A percentile compares a stretch with the other conserved stretches of the same genome.
Conservation (phyloP, 1,284 basidiomycete genomes). For the Schizophyllum amplum region DNA sequence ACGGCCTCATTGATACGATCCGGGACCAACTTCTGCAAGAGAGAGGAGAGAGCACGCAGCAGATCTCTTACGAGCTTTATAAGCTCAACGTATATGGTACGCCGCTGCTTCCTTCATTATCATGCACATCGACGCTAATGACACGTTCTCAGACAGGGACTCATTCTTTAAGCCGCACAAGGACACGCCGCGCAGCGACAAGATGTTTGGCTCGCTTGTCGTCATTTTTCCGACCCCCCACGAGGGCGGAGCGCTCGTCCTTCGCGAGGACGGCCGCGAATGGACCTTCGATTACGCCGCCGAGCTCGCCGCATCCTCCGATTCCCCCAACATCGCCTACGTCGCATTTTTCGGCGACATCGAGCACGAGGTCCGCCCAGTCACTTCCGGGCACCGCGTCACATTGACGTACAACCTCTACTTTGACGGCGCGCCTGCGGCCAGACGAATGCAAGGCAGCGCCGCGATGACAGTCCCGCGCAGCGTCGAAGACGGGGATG, state of each 20-base stretch:
- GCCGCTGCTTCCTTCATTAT: background rate
- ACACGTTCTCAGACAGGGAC: slow-evolving; percentile 15
- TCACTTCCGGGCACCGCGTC: slow-evolving; percentile 29
- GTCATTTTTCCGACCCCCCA: slow-evolving; percentile 31
- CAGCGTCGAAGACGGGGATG: background rate
- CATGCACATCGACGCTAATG: background rate
- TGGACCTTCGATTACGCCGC: slow-evolving; percentile 20
- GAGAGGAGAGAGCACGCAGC: slow-evolving; percentile 3
- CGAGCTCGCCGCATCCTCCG: slow-evolving; percentile 3
- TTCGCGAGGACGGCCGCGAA: slow-evolving; percentile 20
- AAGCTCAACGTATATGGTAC: slow-evolving; percentile 24
- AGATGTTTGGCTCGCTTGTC: slow-evolving; percentile 28
- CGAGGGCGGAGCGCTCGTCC: slow-evolving; percentile 27
- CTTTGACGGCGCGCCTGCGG: slow-evolving; percentile 7
- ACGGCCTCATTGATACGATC: slow-evolving; percentile 5
- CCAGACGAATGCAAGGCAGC: background rate
- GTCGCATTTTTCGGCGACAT: slow-evolving; percentile 31
- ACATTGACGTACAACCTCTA: slow-evolving; percentile 35
- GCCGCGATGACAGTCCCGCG: background rate
- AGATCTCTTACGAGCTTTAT: slow-evolving; percentile 17
- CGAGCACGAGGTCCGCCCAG: slow-evolving; percentile 30
- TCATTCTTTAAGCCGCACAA: slow-evolving; percentile 24
- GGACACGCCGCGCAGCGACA: slow-evolving; percentile 21
- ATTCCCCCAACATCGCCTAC: slow-evolving; percentile 17
- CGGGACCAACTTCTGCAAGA: slow-evolving; percentile 11